These are phyloP conservation scores for Amanita pallidorosea DNA, from an alignment of 768 basidiomycete genomes.

Conservation along the genomic window DNA sequence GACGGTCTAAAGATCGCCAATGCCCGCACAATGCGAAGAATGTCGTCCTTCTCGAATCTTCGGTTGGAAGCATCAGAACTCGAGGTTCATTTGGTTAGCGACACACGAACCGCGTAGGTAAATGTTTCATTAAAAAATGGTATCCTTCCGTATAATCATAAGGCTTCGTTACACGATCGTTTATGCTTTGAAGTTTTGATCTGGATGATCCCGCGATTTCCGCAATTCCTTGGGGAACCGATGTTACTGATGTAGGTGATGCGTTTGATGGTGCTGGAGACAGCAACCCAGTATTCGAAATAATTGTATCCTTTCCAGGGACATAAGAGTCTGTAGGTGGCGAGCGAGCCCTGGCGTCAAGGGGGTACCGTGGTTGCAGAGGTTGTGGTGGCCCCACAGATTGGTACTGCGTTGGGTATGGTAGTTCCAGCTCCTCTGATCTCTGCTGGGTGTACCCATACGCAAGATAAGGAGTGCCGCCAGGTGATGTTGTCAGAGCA, in stretches of 20 bases:
- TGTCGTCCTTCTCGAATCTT: conserved; percentile 95
- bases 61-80: conserved; percentile 21
- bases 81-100: conserved; percentile 28
- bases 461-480: conserved; percentile 32
- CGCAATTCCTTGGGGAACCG: conserved; percentile 25
- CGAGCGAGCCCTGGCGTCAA: conserved; percentile 30
- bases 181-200: conserved; percentile 44
- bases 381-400: conserved; percentile 27
- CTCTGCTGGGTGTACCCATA: conserved; percentile 34
- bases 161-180: conserved; percentile 59
- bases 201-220: conserved; percentile 21
- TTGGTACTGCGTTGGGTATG: conserved; percentile 26
- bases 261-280: conserved; percentile 28
- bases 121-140: conserved; percentile 92
- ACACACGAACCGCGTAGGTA: conserved; percentile 64
- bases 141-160: conserved; percentile 97
- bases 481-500: conserved; percentile 21
- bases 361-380: conserved; percentile 42
- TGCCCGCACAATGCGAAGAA: conserved; percentile 87
- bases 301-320: conserved; percentile 18
- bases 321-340: conserved; percentile 22
- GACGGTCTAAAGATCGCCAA: conserved; percentile 95
- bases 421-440: conserved; percentile 26
- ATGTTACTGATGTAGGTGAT: conserved; percentile 29
- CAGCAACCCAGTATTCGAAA: conserved; percentile 20